These are phyloP conservation scores for Aspergillus haitiensis DNA, from an alignment of 495 filamentous ascomycete genomes.

Conservation along the genomic window DNA sequence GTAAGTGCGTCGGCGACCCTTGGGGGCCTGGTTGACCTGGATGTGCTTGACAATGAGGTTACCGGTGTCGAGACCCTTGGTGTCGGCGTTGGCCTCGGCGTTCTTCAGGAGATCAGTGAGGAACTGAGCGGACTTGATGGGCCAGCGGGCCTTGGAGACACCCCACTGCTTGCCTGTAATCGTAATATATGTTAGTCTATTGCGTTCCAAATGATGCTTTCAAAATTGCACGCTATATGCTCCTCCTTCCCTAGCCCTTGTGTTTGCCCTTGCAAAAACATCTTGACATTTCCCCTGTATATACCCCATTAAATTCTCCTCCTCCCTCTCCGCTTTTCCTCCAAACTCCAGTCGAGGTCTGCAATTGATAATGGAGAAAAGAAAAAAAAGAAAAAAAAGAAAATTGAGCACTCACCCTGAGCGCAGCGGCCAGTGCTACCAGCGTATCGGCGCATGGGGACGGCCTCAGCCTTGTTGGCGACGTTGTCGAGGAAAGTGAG, in stretches of 20 bases:
- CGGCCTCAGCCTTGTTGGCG: conserved; percentile 87
- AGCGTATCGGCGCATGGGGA: conserved; percentile 94
- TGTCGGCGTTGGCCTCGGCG: conserved; percentile 97
- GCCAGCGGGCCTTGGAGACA: conserved; percentile 96
- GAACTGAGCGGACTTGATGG: conserved; percentile 97
- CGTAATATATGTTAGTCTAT: conserved; percentile 27
- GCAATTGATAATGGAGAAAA: background rate
- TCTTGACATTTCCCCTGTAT: too few species aligned
- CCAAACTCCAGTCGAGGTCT: background rate
- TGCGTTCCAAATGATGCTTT: background rate
- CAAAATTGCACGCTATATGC: background rate
- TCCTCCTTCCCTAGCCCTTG: background rate
- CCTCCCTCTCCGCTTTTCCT: background rate
- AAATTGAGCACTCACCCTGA: conserved; percentile 74
- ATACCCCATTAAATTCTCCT: too few species aligned
- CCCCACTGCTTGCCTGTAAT: conserved; percentile 93
- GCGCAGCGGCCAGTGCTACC: conserved; percentile 90
- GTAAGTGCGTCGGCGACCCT: conserved; percentile 97
- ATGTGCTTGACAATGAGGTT: conserved; percentile 98
- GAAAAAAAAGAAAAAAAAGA: too few species aligned
- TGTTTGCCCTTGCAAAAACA: background rate
- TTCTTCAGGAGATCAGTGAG: conserved; percentile 96
- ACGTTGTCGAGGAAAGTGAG: conserved; percentile 96
- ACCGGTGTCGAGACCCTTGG: conserved; percentile 96
- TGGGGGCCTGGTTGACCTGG: conserved; percentile 99